These are phyloP conservation scores for Puccinellia tenuiflora DNA, from an alignment of 176 grass and related monocot genomes.

Conservation along the genomic window DNA sequence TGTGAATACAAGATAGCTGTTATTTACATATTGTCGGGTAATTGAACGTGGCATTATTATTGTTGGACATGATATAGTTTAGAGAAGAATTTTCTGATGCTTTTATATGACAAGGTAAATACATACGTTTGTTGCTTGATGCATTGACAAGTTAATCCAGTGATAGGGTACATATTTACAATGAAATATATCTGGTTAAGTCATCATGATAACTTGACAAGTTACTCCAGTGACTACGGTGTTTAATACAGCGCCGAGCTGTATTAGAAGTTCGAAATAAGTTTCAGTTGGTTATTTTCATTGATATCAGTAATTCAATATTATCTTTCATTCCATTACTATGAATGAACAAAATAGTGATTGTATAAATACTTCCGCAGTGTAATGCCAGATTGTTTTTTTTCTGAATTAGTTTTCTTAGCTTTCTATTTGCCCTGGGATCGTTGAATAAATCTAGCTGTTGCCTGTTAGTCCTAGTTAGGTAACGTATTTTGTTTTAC, in stretches of 20 bases:
- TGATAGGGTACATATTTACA: neutral
- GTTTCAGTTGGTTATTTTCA: neutral
- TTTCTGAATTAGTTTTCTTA: neutral
- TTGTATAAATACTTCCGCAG: neutral
- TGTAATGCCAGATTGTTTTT: neutral
- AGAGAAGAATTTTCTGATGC: neutral
- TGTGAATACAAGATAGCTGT: neutral
- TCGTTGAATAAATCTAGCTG: no score
- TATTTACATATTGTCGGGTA: neutral
- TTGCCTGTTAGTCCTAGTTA: no score
- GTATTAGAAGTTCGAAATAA: neutral
- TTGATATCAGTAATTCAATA: neutral
- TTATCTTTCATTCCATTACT: neutral
- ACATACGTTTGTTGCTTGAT: neutral
- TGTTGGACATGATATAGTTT: conserved; percentile 4
- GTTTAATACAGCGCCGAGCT: neutral
- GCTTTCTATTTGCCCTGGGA: neutral
- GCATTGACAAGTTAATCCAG: neutral
- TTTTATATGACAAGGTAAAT: neutral
- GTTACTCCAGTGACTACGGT: neutral
- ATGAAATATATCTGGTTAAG: neutral
- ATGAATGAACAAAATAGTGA: neutral
- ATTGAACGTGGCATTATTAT: neutral
- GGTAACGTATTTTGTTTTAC: no score
- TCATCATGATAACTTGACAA: neutral